Percentiles rank a stretch among this genome's conserved stretches.
These are phyloP conservation scores for Ceratobasidium sp. DNA, from an alignment of 1,284 basidiomycete species.

Conservation along the genomic window DNA sequence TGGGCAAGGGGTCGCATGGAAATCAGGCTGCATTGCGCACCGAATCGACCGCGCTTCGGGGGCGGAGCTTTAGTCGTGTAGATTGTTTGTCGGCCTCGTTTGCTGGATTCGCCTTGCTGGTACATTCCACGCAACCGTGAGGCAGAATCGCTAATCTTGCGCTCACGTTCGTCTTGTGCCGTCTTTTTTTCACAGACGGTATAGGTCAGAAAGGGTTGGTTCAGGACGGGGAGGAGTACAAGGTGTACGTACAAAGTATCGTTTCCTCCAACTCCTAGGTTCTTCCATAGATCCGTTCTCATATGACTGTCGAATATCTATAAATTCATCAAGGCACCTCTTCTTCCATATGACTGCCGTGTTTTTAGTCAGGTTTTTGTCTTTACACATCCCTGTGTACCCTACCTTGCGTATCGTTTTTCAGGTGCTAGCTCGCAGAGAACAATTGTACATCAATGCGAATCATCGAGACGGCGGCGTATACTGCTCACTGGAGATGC, in stretches of 20 bases:
- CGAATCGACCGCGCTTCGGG: conserved; percentile 39
- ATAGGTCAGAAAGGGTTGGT: not conserved
- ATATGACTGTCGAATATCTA: conserved; percentile 59
- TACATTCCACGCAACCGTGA: conserved; percentile 41
- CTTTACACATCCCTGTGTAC: conserved; percentile 43
- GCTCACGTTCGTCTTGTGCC: conserved; percentile 38
- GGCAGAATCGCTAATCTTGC: conserved; percentile 41
- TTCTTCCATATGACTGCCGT: conserved; percentile 70
- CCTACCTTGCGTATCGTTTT: conserved; percentile 64
- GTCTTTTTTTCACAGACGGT: not conserved
- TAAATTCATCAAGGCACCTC: conserved; percentile 66
- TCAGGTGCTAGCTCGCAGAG: conserved; percentile 59
- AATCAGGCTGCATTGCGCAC: conserved; percentile 22
- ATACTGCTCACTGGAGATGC: conserved; percentile 65
- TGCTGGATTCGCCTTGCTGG: conserved; percentile 39
- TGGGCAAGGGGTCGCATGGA: conserved; percentile 10
- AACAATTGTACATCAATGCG: conserved; percentile 42
- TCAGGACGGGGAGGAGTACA: conserved; percentile 5
- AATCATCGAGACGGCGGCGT: conserved; percentile 20
- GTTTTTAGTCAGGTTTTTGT: conserved; percentile 59
- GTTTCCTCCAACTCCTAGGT: conserved; percentile 69
- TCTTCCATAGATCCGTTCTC: conserved; percentile 53
- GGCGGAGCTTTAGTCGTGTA: conserved; percentile 42
- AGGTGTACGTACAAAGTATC: conserved; percentile 64
- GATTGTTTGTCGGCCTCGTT: conserved; percentile 42